Conservation (phyloP, 495 filamentous ascomycete genomes). For the Daldinia decipiens region DNA sequence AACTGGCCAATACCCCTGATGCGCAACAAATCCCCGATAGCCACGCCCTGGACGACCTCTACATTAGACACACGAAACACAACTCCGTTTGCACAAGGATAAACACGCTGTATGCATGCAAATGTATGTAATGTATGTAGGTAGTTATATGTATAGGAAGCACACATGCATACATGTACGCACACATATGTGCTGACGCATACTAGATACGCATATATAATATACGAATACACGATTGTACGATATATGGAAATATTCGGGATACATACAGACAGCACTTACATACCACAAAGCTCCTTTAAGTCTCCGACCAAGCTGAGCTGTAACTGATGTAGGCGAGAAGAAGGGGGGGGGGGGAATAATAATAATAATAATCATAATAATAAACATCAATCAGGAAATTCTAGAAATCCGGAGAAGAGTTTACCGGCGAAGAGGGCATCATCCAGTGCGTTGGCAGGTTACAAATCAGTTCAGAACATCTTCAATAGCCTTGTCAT, state of each 20-base stretch:
- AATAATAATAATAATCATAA: neutral
- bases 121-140: constrained; percentile 40
- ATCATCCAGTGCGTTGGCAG: constrained; percentile 32
- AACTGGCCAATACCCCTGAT: constrained; percentile 18
- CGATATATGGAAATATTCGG: constrained; percentile 13
- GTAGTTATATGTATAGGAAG: constrained; percentile 37
- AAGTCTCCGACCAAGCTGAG: neutral
- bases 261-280: constrained; percentile 15
- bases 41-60: constrained; percentile 31
- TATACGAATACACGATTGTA: constrained; percentile 34
- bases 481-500: constrained; percentile 4
- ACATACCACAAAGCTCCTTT: neutral
- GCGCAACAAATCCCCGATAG: constrained; percentile 41
- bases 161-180: constrained; percentile 31
- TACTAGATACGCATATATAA: constrained; percentile 42
- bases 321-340: neutral
- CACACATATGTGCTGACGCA: constrained; percentile 41
- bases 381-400: neutral
- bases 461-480: constrained; percentile 25
- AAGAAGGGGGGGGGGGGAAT: neutral
- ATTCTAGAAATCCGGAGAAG: neutral
- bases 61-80: constrained; percentile 38
- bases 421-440: constrained; percentile 4
- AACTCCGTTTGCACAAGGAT: constrained; percentile 47
- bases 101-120: constrained; percentile 40